These are phyloP conservation scores for Trifolium repens DNA, from an alignment of 306 rosid species.

Conservation along the genomic window DNA sequence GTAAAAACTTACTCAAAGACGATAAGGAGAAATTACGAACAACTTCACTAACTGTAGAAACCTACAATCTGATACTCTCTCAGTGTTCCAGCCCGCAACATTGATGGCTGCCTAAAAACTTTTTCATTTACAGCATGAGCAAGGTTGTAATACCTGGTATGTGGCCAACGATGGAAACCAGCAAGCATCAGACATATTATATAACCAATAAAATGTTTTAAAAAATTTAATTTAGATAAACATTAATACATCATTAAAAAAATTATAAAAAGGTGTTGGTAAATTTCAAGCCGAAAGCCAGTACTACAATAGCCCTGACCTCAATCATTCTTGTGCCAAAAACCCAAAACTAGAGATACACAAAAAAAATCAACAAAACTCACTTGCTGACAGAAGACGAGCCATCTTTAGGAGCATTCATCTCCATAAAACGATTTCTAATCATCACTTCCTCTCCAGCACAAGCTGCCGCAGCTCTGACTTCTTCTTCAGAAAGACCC, in stretches of 20 bases:
- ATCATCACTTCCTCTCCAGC: constrained; percentile 98
- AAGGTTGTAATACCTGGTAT: constrained; percentile 87
- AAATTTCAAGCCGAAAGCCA: constrained; percentile 24
- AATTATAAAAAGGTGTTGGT: not conserved
- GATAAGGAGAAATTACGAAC: constrained; percentile 25
- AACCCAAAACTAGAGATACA: constrained; percentile 37
- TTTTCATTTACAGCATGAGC: constrained; percentile 98
- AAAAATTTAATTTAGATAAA: constrained; percentile 24
- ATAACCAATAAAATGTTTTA: constrained; percentile 29
- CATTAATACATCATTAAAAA: constrained; percentile 1
- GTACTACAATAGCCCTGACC: not conserved
- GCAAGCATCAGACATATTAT: constrained; percentile 30
- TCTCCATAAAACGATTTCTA: constrained; percentile 87
- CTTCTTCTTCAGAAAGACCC: constrained; percentile 99
- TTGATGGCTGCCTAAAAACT: constrained; percentile 85
- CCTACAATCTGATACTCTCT: constrained; percentile 99
- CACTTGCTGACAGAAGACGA: constrained; percentile 95
- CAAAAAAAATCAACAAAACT: constrained; percentile 39
- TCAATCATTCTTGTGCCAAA: constrained; percentile 16
- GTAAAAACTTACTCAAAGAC: constrained; percentile 25
- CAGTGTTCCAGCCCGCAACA: constrained; percentile 89
- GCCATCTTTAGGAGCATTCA: constrained; percentile 92
- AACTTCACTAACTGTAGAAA: constrained; percentile 42
- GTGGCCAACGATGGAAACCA: constrained; percentile 32
- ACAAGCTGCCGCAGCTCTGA: constrained; percentile 90